Base-by-base conservation (phyloP, 345 rosid genomes). In the Brassica rapa region DNA sequence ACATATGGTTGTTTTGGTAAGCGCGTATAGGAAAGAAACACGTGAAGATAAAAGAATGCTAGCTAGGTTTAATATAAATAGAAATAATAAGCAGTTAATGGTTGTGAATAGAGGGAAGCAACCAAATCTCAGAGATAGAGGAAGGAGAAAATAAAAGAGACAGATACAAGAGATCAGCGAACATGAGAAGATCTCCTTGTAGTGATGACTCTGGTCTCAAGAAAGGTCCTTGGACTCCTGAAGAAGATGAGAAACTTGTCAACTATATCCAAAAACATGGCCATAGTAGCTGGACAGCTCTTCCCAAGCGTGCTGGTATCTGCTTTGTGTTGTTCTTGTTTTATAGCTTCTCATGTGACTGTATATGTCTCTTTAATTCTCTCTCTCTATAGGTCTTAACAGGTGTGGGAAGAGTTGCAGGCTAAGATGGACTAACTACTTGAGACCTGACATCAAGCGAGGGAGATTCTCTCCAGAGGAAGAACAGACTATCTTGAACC, bases 231-330 rank as follows among this genome's bases (percentile, higher is more conserved):
- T 92, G 97, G 97, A 90, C 92, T 1, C 92, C 90, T 62, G 97
- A 92, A 35, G 97, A 92, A 83, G 97, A 92, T 81, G 82, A 88
- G n/a, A 90, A 84, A 67, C 92, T 92, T 56, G 81, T 87, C 66
- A 84, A 84, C n/a, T 85, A 80, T 75, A 87, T 92, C 62, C 83
- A 88, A 62, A 74, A 86, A 71, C 85, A 90, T 80, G 97, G 97
- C 43, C 97, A 89, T 80, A 94, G 92, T 63, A 90, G 97, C 84
- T 92, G 97, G 97, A 87, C 96, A 80, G 93, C 93, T 46, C 97
- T 90, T 81, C 97, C 97, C 5, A 88, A 83, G 74, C 90, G 86
- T 75, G 91, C 97, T 55, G 97, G 97, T 78, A 74, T 15, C 9
- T 61, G n/a, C 3, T 1, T 9, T 14, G 10, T n/a, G 39, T 35